A percentile compares a stretch with the other conserved stretches of the same genome.
Conservation (phyloP, 1,284 basidiomycete species). For the Sanguinoderma infundibulare region DNA sequence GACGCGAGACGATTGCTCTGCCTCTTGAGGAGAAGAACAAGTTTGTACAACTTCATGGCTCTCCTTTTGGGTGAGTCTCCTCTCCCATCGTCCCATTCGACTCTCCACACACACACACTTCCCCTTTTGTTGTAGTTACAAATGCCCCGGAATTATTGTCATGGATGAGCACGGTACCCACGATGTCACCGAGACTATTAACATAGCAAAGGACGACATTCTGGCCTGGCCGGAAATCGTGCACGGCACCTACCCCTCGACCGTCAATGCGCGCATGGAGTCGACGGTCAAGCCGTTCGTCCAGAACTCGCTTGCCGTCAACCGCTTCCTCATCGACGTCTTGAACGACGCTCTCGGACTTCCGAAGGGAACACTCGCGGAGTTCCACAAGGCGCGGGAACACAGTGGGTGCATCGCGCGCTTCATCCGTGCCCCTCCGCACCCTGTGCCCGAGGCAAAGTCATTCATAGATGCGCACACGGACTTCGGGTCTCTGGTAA, state of each 20-base stretch:
- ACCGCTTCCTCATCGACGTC: slow-evolving; percentile 34
- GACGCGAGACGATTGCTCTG: slow-evolving; percentile 35
- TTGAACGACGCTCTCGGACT: slow-evolving; percentile 36
- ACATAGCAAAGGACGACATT: slow-evolving; percentile 37
- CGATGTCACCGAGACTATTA: slow-evolving; percentile 39
- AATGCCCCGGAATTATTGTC: slow-evolving; percentile 35
- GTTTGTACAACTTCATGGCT: no score
- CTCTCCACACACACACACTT: no score
- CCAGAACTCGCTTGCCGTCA: slow-evolving; percentile 36
- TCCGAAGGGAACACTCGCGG: slow-evolving; percentile 17
- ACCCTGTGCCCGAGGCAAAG: slow-evolving; percentile 15
- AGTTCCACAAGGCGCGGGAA: no score
- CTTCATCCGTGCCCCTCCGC: slow-evolving; percentile 35
- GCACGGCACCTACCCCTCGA: slow-evolving; percentile 37
- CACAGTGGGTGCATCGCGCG: slow-evolving; percentile 26
- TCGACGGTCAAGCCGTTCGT: slow-evolving; percentile 36
- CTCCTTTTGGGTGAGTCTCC: no score
- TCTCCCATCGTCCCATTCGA: no score
- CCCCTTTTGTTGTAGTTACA: slow-evolving; percentile 39
- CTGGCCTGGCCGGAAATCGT: slow-evolving; percentile 34
- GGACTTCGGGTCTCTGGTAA: slow-evolving; percentile 38
- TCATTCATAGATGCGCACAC: slow-evolving; percentile 35
- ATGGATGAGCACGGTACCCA: slow-evolving; percentile 36
- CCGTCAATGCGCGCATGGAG: slow-evolving; percentile 37
- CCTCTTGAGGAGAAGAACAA: no score